phyloP scores from a whole-genome alignment of 805 yeast species.

The Metschnikowia dekortorum region DNA sequence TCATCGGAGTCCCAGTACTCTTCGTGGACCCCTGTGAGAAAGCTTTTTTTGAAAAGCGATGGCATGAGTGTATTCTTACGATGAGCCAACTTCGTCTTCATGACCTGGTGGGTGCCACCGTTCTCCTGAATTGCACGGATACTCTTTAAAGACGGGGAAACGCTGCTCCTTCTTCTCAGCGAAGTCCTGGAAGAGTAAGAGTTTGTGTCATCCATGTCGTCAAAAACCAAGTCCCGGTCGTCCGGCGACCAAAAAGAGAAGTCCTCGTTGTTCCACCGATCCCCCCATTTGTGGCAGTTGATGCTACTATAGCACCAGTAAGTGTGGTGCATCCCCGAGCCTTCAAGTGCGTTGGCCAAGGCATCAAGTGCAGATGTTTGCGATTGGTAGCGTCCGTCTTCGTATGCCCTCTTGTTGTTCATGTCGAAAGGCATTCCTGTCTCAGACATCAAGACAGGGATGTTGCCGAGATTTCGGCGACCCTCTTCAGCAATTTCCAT shows the following conservation, averaged over 20 bases:
- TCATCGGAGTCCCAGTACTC: constrained; percentile 6
- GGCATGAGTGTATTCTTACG: constrained; percentile 12
- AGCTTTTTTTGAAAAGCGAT: constrained; percentile 7
- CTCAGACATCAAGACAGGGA: constrained; percentile 83
- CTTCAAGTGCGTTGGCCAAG: constrained; percentile 71
- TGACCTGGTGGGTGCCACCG: constrained; percentile 6
- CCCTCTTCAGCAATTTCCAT: constrained; percentile 65
- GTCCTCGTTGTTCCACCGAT: constrained; percentile 91
- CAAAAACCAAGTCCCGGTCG: constrained; percentile 36
- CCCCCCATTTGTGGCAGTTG: constrained; percentile 84
- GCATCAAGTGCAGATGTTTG: constrained; percentile 88
- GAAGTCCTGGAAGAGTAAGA: constrained; percentile 7
- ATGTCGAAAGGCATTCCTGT: constrained; percentile 98
- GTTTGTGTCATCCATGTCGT: constrained; percentile 9
- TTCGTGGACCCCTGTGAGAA: constrained; percentile 2
- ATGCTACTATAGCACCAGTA: constrained; percentile 79
- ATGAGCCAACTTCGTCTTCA: constrained; percentile 9
- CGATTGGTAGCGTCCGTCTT: constrained; percentile 58
- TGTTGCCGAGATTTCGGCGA: constrained; percentile 52
- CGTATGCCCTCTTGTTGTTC: constrained; percentile 74
- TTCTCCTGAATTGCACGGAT: constrained; percentile 7
- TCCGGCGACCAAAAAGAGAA: constrained; percentile 80
- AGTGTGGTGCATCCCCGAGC: constrained; percentile 64
- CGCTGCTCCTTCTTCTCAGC: constrained; percentile 11
- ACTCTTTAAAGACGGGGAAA: constrained; percentile 13